Evolutionary conservation across 2,329 filamentous ascomycete species (phyloP), one percentile per base, ranked within the genome.

Genomic region (Fusarium neocosmosporiellum): DNA sequence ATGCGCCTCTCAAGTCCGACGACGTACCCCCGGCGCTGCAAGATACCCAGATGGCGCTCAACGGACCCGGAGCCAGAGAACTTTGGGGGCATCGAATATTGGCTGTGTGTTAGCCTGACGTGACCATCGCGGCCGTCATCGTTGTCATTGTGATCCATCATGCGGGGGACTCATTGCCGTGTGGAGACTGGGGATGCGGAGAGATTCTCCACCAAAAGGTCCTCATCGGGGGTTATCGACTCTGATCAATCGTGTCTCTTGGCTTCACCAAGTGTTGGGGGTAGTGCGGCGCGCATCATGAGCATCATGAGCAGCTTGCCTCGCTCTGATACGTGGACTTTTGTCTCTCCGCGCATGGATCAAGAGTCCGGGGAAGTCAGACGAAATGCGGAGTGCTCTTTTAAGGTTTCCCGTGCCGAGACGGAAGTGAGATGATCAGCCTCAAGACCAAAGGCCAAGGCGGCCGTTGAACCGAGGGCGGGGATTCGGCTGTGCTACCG

Each of bases 111-210:
- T 54, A 29, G 18, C 27, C 34, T 39, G 46, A 61, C 34, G 39
- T 39, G 58, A 61, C 41, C 41, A 68, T 39, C n/a, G 36, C 33
- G 54, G 22, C 27, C 65, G 67, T 53, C 61, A 36, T 60, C 62
- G 60, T 37, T 69, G 58, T 63, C 62, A 70, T 69, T 55, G 27
- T 41, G 57, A 37, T 34, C 50, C 55, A 68, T 55, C 37, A 66
- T 76, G 75, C 63, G 75, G 75, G 64, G 75, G 67, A 64, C 33
- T 55, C 67, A 72, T 39, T 76, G 62, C 69, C 66, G 65, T 62
- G 66, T 65, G 63, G 66, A 71, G 72, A 70, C 69, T 73, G 71
- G 69, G 73, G 73, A 67, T 74, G 67, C 72, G 69, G 72, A 63
- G 69, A 74, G 66, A 59, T 65, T 66, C 67, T 69, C 75, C 75